Conservation (phyloP, 2,329 filamentous ascomycete genomes). For the Colletotrichum lentis region DNA sequence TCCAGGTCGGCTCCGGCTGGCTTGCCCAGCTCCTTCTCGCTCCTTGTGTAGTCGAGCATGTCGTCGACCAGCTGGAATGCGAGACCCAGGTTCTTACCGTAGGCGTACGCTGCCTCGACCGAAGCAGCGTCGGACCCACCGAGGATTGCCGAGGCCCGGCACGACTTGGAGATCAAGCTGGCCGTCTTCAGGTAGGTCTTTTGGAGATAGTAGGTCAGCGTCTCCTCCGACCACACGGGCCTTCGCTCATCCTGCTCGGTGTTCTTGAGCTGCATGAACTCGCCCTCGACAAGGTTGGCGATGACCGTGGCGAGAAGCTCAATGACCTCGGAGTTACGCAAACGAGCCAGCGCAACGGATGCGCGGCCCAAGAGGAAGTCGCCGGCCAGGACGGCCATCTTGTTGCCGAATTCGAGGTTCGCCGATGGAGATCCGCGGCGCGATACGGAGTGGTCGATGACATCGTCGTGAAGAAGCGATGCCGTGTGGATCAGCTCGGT, state of each 20-base stretch:
- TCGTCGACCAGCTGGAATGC: slow-evolving; percentile 98
- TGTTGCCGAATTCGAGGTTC: slow-evolving; percentile 96
- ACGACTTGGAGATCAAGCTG: slow-evolving; percentile 94
- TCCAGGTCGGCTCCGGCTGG: slow-evolving; percentile 94
- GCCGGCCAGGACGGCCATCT: slow-evolving; percentile 98
- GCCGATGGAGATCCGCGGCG: slow-evolving; percentile 86
- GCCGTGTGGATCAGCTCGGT: slow-evolving; percentile 97
- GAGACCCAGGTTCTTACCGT: slow-evolving; percentile 91
- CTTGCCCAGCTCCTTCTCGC: slow-evolving; percentile 86
- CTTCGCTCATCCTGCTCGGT: slow-evolving; percentile 86
- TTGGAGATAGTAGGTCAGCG: slow-evolving; percentile 91
- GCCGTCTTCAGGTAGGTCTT: slow-evolving; percentile 99
- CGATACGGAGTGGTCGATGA: slow-evolving; percentile 91
- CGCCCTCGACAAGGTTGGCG: slow-evolving; percentile 95
- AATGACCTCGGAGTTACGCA: slow-evolving; percentile 92
- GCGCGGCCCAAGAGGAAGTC: slow-evolving; percentile 94
- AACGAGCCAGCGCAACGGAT: slow-evolving; percentile 88
- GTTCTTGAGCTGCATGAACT: slow-evolving; percentile 99
- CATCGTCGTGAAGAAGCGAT: slow-evolving; percentile 95
- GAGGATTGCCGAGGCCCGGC: slow-evolving; percentile 86
- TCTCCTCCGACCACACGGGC: slow-evolving; percentile 86
- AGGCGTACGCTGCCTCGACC: slow-evolving; percentile 89
- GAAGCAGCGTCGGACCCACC: slow-evolving; percentile 79
- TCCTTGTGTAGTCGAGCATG: slow-evolving; percentile 95
- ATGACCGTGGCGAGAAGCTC: slow-evolving; percentile 96